These are phyloP conservation scores for Penicillium tannophilum DNA, from an alignment of 495 filamentous ascomycete genomes.

Conservation along the genomic window DNA sequence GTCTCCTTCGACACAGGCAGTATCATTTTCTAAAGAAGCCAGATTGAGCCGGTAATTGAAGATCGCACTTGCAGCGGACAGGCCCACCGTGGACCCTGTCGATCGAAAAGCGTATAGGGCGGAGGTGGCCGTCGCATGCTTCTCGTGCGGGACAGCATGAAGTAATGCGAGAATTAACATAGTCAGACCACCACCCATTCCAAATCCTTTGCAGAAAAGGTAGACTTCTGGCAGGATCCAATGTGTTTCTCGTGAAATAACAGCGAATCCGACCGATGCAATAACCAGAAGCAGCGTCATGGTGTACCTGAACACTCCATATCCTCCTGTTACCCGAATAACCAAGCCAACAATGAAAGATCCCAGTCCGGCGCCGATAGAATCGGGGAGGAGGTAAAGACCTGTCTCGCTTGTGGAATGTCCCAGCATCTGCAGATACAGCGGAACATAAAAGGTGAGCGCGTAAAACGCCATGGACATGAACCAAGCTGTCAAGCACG, in stretches of 20 bases:
- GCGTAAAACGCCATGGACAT: conserved; percentile 18
- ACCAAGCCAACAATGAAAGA: conserved; percentile 18
- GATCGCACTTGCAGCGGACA: conserved; percentile 14
- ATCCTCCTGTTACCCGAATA: conserved; percentile 15
- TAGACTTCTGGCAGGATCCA: conserved; percentile 16
- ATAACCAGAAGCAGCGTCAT: conserved; percentile 11
- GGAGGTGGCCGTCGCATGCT: conserved; percentile 20
- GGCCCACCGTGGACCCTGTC: conserved; percentile 15
- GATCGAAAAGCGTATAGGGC: conserved; percentile 22
- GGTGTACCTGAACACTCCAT: conserved; percentile 10
- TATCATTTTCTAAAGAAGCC: neutral
- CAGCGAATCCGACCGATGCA: conserved; percentile 9
- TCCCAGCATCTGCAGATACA: conserved; percentile 20
- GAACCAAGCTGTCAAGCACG: conserved; percentile 24
- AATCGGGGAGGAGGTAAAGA: conserved; percentile 15
- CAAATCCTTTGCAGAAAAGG: conserved; percentile 18
- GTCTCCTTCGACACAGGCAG: conserved; percentile 5
- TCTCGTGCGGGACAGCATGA: conserved; percentile 15
- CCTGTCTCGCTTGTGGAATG: conserved; percentile 17
- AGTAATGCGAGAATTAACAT: conserved; percentile 19
- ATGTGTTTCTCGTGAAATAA: conserved; percentile 1
- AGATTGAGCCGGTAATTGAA: conserved; percentile 12
- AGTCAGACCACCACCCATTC: conserved; percentile 16
- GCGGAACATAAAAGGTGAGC: conserved; percentile 18
- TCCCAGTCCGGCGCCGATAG: conserved; percentile 13